Percentiles rank a stretch among this genome's conserved stretches.
These are phyloP conservation scores for Spongiforma sp. DNA, from an alignment of 1,284 basidiomycete genomes.

Conservation along the genomic window DNA sequence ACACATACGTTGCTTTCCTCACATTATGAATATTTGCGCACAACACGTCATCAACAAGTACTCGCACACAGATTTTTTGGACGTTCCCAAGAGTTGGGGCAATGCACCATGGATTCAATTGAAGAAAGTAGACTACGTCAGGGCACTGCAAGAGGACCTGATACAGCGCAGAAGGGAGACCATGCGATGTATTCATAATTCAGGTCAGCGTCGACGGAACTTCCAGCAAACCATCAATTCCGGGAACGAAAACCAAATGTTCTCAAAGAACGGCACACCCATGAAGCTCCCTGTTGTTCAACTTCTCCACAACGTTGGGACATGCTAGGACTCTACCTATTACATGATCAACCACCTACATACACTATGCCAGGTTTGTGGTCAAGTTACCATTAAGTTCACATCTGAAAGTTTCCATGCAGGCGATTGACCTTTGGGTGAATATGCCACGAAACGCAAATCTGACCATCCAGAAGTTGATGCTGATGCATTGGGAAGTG, in stretches of 20 bases:
- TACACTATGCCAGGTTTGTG: not conserved
- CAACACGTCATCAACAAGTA: not conserved
- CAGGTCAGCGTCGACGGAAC: not conserved
- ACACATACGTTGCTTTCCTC: not conserved
- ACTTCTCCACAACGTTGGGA: not conserved
- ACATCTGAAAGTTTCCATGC: not conserved
- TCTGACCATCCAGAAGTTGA: not conserved
- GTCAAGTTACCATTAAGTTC: too few species aligned
- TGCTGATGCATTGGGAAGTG: not conserved
- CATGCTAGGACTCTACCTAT: not conserved
- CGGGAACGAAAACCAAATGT: not conserved
- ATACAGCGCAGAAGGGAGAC: not conserved
- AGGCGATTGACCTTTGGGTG: not conserved
- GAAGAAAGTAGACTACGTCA: not conserved
- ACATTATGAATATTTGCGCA: not conserved
- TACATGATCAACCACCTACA: not conserved
- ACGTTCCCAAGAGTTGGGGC: not conserved
- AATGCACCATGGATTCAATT: not conserved
- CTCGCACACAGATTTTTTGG: not conserved
- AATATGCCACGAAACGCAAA: not conserved
- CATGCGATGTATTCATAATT: not conserved
- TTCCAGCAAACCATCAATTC: not conserved
- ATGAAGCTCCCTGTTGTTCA: not conserved
- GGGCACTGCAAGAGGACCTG: not conserved
- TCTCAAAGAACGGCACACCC: not conserved